Percentiles rank a stretch among this genome's conserved stretches.
phyloP scores from a whole-genome alignment of 2,329 filamentous ascomycete genomes.

The Stagonosporopsis cucurbitacearum region DNA sequence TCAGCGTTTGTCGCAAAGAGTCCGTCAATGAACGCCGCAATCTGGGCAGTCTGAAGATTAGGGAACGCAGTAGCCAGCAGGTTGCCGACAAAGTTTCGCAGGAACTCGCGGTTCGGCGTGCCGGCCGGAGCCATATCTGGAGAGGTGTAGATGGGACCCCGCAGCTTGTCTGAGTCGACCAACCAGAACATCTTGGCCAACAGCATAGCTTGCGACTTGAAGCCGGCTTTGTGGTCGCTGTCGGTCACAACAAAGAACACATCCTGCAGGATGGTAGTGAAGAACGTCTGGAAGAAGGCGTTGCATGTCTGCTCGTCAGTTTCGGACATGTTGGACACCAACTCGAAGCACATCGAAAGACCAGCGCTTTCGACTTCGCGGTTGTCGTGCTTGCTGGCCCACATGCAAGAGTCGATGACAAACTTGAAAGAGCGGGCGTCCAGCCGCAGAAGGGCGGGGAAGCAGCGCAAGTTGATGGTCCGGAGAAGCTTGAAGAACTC shows the following conservation, averaged over 20 bases:
- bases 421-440: constrained; percentile 99
- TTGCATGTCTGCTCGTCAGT: constrained; percentile 85
- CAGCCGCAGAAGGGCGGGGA: constrained; percentile 90
- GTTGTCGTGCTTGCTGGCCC: constrained; percentile 99
- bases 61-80: constrained; percentile 89
- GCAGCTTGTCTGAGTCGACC: constrained; percentile 86
- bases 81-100: constrained; percentile 84
- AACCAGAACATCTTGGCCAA: constrained; percentile 97
- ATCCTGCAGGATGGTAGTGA: constrained; percentile 92
- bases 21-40: constrained; percentile 86
- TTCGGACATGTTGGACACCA: constrained; percentile 97
- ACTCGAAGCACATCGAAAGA: constrained; percentile 95
- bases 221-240: constrained; percentile 97
- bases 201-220: constrained; percentile 96
- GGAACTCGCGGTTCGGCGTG: constrained; percentile 88
- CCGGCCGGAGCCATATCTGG: constrained; percentile 81
- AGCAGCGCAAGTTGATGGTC: constrained; percentile 96
- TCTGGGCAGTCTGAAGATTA: constrained; percentile 87
- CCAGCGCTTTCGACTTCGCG: constrained; percentile 95
- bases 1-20: constrained; percentile 88
- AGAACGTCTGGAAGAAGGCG: constrained; percentile 98
- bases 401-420: constrained; percentile 98
- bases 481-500: constrained; percentile 98
- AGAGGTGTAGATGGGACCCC: constrained; percentile 82
- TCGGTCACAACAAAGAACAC: constrained; percentile 98